phyloP scores from a whole-genome alignment of 176 grass and related monocot genomes.

The Phragmites australis region DNA sequence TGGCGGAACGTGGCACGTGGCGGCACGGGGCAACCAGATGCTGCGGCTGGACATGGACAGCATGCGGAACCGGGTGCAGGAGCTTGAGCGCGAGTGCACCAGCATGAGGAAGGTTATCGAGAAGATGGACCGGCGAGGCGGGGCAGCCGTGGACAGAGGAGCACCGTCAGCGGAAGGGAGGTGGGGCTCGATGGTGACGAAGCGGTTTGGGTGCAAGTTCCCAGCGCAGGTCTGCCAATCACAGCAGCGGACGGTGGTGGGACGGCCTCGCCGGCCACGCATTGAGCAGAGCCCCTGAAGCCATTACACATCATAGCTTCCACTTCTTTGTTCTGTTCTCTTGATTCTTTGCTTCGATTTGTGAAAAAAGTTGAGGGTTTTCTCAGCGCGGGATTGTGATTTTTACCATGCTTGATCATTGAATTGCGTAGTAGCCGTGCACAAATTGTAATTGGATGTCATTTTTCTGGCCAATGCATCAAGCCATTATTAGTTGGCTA shows the following conservation, averaged over 20 bases:
- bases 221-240: constrained; percentile 91
- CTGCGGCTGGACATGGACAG: constrained; percentile 96
- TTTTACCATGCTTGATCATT: constrained; percentile 22
- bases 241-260: constrained; percentile 73
- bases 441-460: background rate
- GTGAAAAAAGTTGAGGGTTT: constrained; percentile 41
- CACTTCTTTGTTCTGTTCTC: constrained; percentile 40
- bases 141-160: background rate
- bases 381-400: background rate
- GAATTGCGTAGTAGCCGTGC: background rate
- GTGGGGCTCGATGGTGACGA: constrained; percentile 63
- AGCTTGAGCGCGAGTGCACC: constrained; percentile 88
- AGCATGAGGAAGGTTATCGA: constrained; percentile 87
- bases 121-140: constrained; percentile 70
- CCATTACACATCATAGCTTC: constrained; percentile 37
- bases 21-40: constrained; percentile 79
- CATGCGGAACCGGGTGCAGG: constrained; percentile 88
- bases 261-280: constrained; percentile 60
- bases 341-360: constrained; percentile 55
- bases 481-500: background rate
- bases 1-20: constrained; percentile 53
- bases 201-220: constrained; percentile 87
- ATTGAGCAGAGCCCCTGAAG: constrained; percentile 75
- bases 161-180: constrained; percentile 31
- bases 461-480: background rate